Conservation (phyloP, 75 land plant species). For the Larix kaempferi region DNA sequence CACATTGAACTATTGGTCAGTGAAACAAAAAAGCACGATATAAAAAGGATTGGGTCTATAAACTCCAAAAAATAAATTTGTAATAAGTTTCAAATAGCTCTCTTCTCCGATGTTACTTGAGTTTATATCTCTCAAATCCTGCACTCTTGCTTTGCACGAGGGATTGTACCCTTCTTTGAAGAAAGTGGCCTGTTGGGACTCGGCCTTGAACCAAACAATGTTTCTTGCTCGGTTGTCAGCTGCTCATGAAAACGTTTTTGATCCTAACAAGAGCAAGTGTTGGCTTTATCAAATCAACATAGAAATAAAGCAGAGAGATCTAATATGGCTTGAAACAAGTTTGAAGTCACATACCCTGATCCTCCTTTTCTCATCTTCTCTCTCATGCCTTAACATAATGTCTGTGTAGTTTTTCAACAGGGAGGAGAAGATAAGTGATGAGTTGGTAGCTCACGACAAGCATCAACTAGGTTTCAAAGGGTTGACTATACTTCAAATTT, state of each 20-base stretch:
- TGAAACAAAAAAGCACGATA: too few relatives aligned
- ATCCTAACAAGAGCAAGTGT: constrained; percentile 34
- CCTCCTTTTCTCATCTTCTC: constrained; percentile 56
- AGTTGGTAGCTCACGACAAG: background rate
- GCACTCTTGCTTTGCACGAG: too few relatives aligned
- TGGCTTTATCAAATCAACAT: background rate
- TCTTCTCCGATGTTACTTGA: too few relatives aligned
- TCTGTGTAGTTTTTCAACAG: constrained; percentile 58
- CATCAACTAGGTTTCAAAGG: background rate
- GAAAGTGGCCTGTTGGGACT: constrained; percentile 32
- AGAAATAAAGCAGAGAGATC: background rate
- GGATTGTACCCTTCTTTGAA: background rate
- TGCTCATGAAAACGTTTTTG: constrained; percentile 55
- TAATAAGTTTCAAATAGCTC: too few relatives aligned
- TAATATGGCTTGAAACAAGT: background rate
- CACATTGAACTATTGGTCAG: too few relatives aligned
- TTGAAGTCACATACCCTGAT: constrained; percentile 45
- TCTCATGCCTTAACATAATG: constrained; percentile 37
- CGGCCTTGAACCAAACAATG: constrained; percentile 35
- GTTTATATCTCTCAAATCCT: too few relatives aligned
- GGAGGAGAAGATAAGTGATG: constrained; percentile 20
- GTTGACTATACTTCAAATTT: background rate
- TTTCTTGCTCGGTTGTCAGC: constrained; percentile 28
- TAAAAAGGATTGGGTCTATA: too few relatives aligned
- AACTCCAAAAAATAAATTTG: too few relatives aligned